phyloP scores from a whole-genome alignment of 805 yeast genomes.

The Candida coleopterorum region DNA sequence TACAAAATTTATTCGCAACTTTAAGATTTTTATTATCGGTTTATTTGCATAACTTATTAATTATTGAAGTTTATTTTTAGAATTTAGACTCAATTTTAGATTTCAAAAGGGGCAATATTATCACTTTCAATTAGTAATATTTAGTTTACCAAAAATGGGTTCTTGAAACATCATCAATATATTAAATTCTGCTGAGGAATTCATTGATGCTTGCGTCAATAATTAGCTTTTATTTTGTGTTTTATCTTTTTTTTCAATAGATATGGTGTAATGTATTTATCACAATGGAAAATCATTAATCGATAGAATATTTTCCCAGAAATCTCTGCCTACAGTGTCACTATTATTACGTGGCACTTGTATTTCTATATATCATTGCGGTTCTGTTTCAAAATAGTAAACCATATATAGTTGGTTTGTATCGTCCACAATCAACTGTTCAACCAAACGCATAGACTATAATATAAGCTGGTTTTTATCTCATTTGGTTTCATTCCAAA shows the following conservation, averaged over 20 bases:
- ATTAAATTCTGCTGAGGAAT: background rate
- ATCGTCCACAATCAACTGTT: background rate
- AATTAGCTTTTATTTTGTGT: conserved; percentile 11
- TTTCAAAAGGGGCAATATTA: conserved; percentile 21
- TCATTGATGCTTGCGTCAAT: conserved; percentile 4
- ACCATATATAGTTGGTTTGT: conserved; percentile 1
- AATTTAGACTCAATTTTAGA: conserved; percentile 23
- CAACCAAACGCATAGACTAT: conserved; percentile 1
- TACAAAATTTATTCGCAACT: conserved; percentile 16
- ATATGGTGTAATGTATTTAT: conserved; percentile 28
- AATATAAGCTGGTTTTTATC: conserved; percentile 9
- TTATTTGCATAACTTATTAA: conserved; percentile 19
- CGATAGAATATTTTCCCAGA: conserved; percentile 19
- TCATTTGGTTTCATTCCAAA: conserved; percentile 19
- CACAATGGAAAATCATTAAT: conserved; percentile 18
- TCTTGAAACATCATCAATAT: conserved; percentile 4
- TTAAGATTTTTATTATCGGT: conserved; percentile 10
- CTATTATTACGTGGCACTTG: conserved; percentile 1
- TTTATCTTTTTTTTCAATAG: conserved; percentile 32
- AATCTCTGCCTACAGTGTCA: conserved; percentile 1
- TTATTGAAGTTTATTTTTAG: conserved; percentile 22
- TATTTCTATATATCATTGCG: background rate
- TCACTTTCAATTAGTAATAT: background rate
- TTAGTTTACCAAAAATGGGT: conserved; percentile 12
- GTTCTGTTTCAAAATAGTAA: background rate